Evolutionary conservation across 2,329 filamentous ascomycete species (phyloP).

Genomic region (Neocatenulostroma microsporum): DNA sequence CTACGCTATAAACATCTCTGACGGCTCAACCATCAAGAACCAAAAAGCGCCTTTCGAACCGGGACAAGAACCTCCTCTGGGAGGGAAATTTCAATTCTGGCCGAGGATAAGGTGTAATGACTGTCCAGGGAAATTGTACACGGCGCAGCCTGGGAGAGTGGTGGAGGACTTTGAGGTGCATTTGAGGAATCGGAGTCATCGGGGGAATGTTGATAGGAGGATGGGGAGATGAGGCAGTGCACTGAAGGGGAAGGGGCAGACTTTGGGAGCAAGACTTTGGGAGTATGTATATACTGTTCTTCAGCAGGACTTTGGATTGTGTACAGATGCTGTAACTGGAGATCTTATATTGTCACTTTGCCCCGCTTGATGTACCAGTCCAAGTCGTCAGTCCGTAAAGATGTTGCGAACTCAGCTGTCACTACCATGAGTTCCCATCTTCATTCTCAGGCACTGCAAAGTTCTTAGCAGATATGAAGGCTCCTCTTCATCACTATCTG

Average conservation of each 20-base stretch:
- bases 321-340: not conserved
- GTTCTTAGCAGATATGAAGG: too few species aligned
- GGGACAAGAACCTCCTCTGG: conserved; percentile 49
- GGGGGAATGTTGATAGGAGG: too few species aligned
- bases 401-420: too few species aligned
- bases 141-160: conserved; percentile 74
- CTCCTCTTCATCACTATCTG: too few species aligned
- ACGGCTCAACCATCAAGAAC: conserved; percentile 53
- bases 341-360: too few species aligned
- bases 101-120: conserved; percentile 87
- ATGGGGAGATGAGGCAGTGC: conserved; percentile 11
- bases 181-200: conserved; percentile 72
- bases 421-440: too few species aligned
- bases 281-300: too few species aligned
- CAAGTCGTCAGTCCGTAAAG: too few species aligned
- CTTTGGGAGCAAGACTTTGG: too few species aligned
- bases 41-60: conserved; percentile 39
- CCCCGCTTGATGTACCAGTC: too few species aligned
- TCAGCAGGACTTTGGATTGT: conserved; percentile 1
- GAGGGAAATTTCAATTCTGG: conserved; percentile 71
- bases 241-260: conserved; percentile 5
- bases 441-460: too few species aligned
- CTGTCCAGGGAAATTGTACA: conserved; percentile 90
- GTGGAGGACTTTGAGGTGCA: conserved; percentile 91
- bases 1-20: conserved; percentile 60